Percentiles rank a stretch among this genome's conserved stretches.
Conservation (phyloP, 768 basidiomycete species). For the Aureoboletus auriporus region DNA sequence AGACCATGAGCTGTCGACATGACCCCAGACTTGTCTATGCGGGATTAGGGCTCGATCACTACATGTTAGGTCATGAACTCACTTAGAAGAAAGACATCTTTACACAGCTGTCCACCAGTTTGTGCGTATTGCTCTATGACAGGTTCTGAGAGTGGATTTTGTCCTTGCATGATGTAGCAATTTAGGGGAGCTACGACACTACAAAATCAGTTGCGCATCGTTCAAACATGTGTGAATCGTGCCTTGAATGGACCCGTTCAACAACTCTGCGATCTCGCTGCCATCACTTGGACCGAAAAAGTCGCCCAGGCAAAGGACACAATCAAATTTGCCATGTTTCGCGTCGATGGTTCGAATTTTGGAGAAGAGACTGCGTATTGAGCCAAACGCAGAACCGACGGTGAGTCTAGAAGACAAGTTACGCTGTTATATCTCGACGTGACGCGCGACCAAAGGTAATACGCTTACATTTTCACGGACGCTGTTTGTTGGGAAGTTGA, state of each 20-base stretch:
- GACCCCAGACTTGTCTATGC: constrained; percentile 75
- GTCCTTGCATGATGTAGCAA: constrained; percentile 92
- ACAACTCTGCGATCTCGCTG: constrained; percentile 47
- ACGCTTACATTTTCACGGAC: constrained; percentile 32
- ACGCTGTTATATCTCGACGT: constrained; percentile 3
- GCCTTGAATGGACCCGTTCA: constrained; percentile 70
- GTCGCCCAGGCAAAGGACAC: constrained; percentile 78
- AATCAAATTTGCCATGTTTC: constrained; percentile 92
- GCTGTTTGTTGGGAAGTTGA: constrained; percentile 6
- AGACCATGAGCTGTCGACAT: constrained; percentile 77
- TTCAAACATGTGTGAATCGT: constrained; percentile 9
- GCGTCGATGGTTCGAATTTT: constrained; percentile 83
- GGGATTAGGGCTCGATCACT: constrained; percentile 2
- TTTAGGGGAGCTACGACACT: constrained; percentile 68
- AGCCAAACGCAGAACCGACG: constrained; percentile 76
- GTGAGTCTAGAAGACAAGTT: constrained; percentile 46
- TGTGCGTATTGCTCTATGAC: constrained; percentile 74
- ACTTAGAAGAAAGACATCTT: constrained; percentile 86
- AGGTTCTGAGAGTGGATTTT: constrained; percentile 62
- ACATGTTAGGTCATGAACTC: constrained; percentile 27
- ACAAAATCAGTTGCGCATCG: constrained; percentile 11
- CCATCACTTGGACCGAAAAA: constrained; percentile 61
- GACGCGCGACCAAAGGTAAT: neutral
- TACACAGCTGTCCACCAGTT: constrained; percentile 75
- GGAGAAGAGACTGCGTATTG: constrained; percentile 66